A percentile compares a stretch with the other conserved stretches of the same genome.
Evolutionary conservation across 2,329 filamentous ascomycete genomes (phyloP).

Genomic region (Calonectria hongkongensis): DNA sequence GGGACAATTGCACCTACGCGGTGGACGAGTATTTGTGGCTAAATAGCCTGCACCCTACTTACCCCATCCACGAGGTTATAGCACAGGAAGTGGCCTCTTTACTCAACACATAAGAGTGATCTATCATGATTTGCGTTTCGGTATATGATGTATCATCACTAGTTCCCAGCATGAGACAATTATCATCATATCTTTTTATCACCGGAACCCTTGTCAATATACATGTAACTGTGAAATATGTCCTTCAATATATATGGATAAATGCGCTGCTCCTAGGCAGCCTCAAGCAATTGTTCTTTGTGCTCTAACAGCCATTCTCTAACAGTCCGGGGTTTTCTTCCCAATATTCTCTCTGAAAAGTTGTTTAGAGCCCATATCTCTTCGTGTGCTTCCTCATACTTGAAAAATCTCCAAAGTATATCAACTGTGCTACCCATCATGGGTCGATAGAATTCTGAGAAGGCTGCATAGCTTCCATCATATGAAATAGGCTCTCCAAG

Average conservation of each 20-base stretch:
- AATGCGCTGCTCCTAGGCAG: not conserved
- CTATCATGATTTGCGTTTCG: not conserved
- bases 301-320: conserved; percentile 17
- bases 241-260: not conserved
- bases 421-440: not conserved
- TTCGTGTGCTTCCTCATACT: conserved; percentile 25
- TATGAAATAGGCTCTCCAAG: not conserved
- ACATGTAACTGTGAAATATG: not conserved
- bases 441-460: not conserved
- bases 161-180: not conserved
- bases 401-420: conserved; percentile 14
- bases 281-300: conserved; percentile 12
- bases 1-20: conserved; percentile 24
- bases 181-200: not conserved
- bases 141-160: not conserved
- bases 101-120: not conserved
- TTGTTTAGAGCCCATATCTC: conserved; percentile 16
- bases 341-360: conserved; percentile 16
- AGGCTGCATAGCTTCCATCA: conserved; percentile 18
- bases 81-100: not conserved
- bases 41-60: conserved; percentile 18
- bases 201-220: not conserved
- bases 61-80: not conserved
- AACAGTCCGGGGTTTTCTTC: conserved; percentile 12
- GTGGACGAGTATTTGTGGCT: conserved; percentile 26